Evolutionary conservation across 2,329 filamentous ascomycete species (phyloP).

Genomic region (Dendryphion nanum): DNA sequence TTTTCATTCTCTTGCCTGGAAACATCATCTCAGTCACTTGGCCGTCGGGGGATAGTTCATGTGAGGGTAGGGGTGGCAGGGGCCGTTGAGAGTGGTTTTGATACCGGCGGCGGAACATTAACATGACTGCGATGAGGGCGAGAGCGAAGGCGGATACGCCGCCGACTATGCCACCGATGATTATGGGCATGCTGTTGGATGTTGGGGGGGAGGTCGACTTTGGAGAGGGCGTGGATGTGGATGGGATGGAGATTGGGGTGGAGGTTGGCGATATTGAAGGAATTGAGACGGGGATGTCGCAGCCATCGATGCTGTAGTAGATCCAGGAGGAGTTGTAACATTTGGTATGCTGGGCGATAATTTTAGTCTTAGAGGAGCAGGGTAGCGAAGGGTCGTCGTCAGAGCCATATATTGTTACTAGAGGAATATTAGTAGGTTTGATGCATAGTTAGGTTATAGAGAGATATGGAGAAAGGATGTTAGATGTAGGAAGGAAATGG

Average conservation of each 20-base stretch:
- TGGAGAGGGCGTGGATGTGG: background rate
- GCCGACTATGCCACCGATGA: constrained; percentile 17
- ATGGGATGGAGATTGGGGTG: background rate
- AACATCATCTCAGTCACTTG: constrained; percentile 9
- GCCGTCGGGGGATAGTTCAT: constrained; percentile 18
- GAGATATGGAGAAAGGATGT: no score
- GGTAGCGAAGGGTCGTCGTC: constrained; percentile 8
- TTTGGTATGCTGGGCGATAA: constrained; percentile 17
- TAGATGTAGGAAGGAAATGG: no score
- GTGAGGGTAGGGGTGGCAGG: constrained; percentile 2
- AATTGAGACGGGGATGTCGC: constrained; percentile 8
- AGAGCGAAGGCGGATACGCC: constrained; percentile 13
- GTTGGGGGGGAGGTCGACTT: no score
- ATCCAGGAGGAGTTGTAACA: constrained; percentile 29
- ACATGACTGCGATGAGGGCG: constrained; percentile 9
- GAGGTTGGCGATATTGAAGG: no score
- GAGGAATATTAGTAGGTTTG: background rate
- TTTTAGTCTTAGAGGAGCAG: constrained; percentile 17
- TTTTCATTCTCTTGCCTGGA: constrained; percentile 7
- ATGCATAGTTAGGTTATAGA: no score
- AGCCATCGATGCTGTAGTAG: constrained; percentile 28
- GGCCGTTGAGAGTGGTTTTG: constrained; percentile 1
- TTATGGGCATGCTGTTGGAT: constrained; percentile 6
- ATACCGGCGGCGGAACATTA: constrained; percentile 10
- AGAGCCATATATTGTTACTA: constrained; percentile 26